Evolutionary conservation across 2,329 filamentous ascomycete genomes (phyloP).

Genomic region (Pleoardoris graminearum): DNA sequence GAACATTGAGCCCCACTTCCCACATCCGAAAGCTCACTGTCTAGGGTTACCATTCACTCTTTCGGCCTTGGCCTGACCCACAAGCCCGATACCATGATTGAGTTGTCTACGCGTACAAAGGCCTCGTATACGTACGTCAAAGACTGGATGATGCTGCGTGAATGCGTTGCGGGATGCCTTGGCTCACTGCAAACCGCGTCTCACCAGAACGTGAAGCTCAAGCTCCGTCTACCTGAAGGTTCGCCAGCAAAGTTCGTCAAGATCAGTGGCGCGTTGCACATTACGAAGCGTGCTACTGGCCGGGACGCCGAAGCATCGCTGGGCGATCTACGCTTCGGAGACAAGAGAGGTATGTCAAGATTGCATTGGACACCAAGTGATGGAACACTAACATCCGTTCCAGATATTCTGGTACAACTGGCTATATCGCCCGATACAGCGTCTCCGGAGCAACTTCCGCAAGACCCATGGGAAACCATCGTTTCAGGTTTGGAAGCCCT

Average conservation of each 20-base stretch:
- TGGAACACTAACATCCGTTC: slow-evolving; percentile 22
- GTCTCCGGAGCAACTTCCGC: slow-evolving; percentile 79
- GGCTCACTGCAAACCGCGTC: slow-evolving; percentile 90
- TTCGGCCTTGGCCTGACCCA: slow-evolving; percentile 96
- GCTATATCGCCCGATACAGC: slow-evolving; percentile 87
- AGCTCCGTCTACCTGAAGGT: slow-evolving; percentile 89
- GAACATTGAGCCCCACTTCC: slow-evolving; percentile 11
- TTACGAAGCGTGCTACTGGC: slow-evolving; percentile 93
- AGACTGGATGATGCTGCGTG: slow-evolving; percentile 99
- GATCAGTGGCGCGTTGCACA: slow-evolving; percentile 93
- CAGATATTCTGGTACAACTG: slow-evolving; percentile 89
- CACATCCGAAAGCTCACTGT: slow-evolving; percentile 22
- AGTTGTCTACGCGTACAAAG: slow-evolving; percentile 92
- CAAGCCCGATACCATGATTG: slow-evolving; percentile 98
- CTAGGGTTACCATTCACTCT: slow-evolving; percentile 87
- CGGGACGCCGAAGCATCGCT: slow-evolving; percentile 90
- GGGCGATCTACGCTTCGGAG: slow-evolving; percentile 90
- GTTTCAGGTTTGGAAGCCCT: slow-evolving; percentile 93
- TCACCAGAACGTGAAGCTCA: slow-evolving; percentile 98
- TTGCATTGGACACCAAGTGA: not conserved
- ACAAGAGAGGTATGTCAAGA: slow-evolving; percentile 67
- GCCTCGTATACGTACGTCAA: slow-evolving; percentile 98
- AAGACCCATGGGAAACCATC: slow-evolving; percentile 96
- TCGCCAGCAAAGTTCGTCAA: slow-evolving; percentile 98
- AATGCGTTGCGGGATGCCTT: slow-evolving; percentile 91